Evolutionary conservation across 2,329 filamentous ascomycete genomes (phyloP), one percentile per base, ranked within the genome.

Genomic region (Fusarium sacchari): DNA sequence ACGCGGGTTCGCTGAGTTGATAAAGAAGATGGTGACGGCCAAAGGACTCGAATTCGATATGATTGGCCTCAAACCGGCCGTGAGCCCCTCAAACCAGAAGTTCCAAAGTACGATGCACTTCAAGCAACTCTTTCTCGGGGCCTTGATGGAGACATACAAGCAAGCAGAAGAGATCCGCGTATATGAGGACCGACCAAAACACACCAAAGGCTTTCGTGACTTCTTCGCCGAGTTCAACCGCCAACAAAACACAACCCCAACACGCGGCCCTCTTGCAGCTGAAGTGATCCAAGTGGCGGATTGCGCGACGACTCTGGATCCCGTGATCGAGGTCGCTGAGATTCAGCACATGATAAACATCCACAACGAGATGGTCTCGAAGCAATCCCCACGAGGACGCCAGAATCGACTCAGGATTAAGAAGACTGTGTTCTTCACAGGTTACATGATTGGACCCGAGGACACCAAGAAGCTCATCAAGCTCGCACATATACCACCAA

Each of bases 251-350:
- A 82, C 76, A 71, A 81, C 84, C 30, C 84, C 86, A 3, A 86
- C 87, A 5, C 88, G 93, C 44, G 89, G 88, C 13, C 88, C 92
- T 2, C 91, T 98, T 71, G 85, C 81, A 14, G 91, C 92, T 39
- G 94, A 97, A 80, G 95, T 98, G 26, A 88, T 98, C 28, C 94
- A 96, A 79, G 95, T 99, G 20, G 88, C 91, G 7, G 95, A 98
- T 80, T 88, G 90, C 65, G 89, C 90, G 34, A 93, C 90, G 11
- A 90, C 87, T 56, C 88, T 98, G 39, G 91, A 96, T 74, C 94
- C 95, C 3, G 88, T 95, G 39, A 86, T 89, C 24, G 95, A 98
- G 83, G 89, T 95, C 40, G 91, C 93, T 22, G 92, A 96, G 80
- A 90, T 98, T 20, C 95, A 98, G 82, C 91, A 92, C 74, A 92